Conservation (phyloP, 2,329 filamentous ascomycete genomes). For the Cercospora nicotianae region DNA sequence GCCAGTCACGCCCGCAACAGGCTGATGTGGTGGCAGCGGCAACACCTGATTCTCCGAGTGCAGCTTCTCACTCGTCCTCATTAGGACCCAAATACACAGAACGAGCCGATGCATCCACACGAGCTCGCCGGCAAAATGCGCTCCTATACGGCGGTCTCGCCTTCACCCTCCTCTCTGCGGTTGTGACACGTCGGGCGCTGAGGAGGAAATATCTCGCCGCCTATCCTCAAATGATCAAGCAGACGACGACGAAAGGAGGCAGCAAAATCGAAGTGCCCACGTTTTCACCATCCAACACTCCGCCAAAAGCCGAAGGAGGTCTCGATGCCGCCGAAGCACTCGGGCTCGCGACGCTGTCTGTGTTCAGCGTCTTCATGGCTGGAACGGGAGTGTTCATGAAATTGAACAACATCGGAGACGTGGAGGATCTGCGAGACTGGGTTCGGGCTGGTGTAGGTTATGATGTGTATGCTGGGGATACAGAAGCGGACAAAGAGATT, state of each 20-base stretch:
- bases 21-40: not conserved
- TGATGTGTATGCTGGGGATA: slow-evolving; percentile 56
- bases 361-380: slow-evolving; percentile 73
- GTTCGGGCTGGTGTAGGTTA: slow-evolving; percentile 59
- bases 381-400: slow-evolving; percentile 71
- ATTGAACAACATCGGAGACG: slow-evolving; percentile 67
- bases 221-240: slow-evolving; percentile 50
- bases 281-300: slow-evolving; percentile 23
- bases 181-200: slow-evolving; percentile 65
- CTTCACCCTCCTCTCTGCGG: slow-evolving; percentile 71
- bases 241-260: not conserved
- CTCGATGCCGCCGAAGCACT: slow-evolving; percentile 80
- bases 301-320: slow-evolving; percentile 50
- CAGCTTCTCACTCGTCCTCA: not conserved
- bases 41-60: slow-evolving; percentile 4
- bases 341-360: slow-evolving; percentile 83
- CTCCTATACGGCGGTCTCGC: slow-evolving; percentile 73
- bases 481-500: slow-evolving; percentile 54
- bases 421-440: slow-evolving; percentile 59
- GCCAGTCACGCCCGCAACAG: slow-evolving; percentile 21
- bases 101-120: slow-evolving; percentile 33
- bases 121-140: slow-evolving; percentile 35
- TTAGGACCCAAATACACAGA: slow-evolving; percentile 20
- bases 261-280: slow-evolving; percentile 20
- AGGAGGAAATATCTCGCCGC: slow-evolving; percentile 63